A percentile compares a stretch with the other conserved stretches of the same genome.
phyloP scores from a whole-genome alignment of 1,284 basidiomycete species.

The Trichosporon faecale region DNA sequence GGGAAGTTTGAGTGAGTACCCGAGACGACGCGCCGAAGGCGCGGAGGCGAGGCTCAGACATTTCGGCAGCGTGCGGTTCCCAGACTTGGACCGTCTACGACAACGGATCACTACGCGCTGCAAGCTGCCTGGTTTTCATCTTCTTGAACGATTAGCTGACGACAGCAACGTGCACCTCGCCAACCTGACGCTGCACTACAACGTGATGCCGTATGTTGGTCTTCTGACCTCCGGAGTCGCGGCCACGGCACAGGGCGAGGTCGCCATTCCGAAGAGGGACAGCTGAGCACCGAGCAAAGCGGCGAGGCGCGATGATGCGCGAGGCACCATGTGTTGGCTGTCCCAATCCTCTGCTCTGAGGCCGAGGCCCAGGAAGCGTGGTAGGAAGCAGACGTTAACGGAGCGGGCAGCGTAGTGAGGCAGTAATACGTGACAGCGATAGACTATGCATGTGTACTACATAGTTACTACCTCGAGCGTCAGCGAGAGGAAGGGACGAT shows the following conservation, averaged over 20 bases:
- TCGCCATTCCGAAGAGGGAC: constrained; percentile 22
- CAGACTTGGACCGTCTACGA: too few species aligned
- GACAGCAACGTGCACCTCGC: constrained; percentile 40
- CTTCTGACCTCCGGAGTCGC: constrained; percentile 48
- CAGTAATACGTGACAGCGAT: not conserved
- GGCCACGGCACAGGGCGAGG: constrained; percentile 40
- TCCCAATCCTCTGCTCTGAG: too few species aligned
- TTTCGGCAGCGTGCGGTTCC: too few species aligned
- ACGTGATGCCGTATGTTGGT: constrained; percentile 54
- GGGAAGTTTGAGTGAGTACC: constrained; percentile 49
- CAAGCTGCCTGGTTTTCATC: too few species aligned
- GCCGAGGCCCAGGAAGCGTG: too few species aligned
- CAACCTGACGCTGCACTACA: constrained; percentile 51
- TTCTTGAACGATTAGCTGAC: constrained; percentile 14
- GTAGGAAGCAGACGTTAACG: too few species aligned
- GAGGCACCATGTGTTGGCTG: too few species aligned
- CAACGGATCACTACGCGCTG: too few species aligned
- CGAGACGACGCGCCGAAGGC: not conserved
- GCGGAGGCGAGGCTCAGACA: too few species aligned
- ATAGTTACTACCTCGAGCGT: not conserved
- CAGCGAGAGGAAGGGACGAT: too few species aligned
- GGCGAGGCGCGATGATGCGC: not conserved
- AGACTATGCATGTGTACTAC: not conserved
- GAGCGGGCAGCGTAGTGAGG: too few species aligned
- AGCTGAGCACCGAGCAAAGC: not conserved